phyloP scores from a whole-genome alignment of 352 stramenopile genomes.

The Pythium guiyangense region DNA sequence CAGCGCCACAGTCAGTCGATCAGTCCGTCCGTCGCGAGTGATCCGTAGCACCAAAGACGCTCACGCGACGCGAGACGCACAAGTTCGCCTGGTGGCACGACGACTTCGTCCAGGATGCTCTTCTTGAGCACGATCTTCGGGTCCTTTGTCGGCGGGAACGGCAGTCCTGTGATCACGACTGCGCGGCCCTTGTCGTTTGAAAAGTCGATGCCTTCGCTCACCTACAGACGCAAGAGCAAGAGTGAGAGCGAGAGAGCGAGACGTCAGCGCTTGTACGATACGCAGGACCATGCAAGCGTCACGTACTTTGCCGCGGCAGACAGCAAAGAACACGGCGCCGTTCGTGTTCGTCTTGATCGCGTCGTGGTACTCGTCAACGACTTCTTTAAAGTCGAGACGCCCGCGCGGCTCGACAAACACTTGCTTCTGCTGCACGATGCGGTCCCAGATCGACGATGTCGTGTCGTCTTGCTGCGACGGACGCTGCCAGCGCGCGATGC shows the following conservation, averaged over 20 bases:
- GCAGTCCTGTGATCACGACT: slow-evolving; percentile 98
- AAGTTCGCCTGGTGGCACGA: slow-evolving; percentile 53
- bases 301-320: slow-evolving; percentile 97
- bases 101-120: slow-evolving; percentile 90
- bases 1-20: not conserved
- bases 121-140: slow-evolving; percentile 97
- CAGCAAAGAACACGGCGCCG: slow-evolving; percentile 96
- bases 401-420: slow-evolving; percentile 74
- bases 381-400: slow-evolving; percentile 68
- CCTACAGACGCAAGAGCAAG: slow-evolving; percentile 45
- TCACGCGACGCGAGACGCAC: too few species aligned
- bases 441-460: slow-evolving; percentile 70
- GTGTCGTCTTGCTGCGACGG: slow-evolving; percentile 25
- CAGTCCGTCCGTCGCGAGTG: not conserved
- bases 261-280: too few species aligned
- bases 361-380: slow-evolving; percentile 81
- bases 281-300: too few species aligned
- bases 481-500: slow-evolving; percentile 68
- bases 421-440: slow-evolving; percentile 71
- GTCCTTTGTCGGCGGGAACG: slow-evolving; percentile 96
- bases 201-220: slow-evolving; percentile 99
- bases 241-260: too few species aligned
- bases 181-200: slow-evolving; percentile 95
- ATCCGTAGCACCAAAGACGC: not conserved
- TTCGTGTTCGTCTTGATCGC: slow-evolving; percentile 62